Conservation (phyloP, 1,139 yeast genomes). For the Suhomyces chickasaworum region DNA sequence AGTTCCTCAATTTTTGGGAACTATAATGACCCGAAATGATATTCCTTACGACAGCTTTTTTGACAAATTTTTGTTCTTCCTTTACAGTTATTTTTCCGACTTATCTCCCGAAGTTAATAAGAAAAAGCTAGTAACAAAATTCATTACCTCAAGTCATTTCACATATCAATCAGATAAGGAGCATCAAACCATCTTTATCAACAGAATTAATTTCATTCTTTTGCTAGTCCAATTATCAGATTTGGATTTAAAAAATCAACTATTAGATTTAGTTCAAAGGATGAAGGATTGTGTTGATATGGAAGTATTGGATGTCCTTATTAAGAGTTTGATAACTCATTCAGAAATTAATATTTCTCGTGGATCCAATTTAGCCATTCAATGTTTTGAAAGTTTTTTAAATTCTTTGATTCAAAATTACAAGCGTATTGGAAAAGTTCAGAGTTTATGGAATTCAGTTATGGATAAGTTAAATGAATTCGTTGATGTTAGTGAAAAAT, state of each 20-base stretch:
- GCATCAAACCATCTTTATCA: conserved; percentile 37
- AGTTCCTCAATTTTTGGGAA: conserved; percentile 29
- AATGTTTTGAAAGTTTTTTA: conserved; percentile 21
- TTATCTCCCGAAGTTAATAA: conserved; percentile 29
- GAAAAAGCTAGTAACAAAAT: conserved; percentile 39
- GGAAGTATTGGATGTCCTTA: conserved; percentile 28
- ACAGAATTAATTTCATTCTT: conserved; percentile 41
- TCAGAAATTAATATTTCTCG: conserved; percentile 23
- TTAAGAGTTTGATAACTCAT: conserved; percentile 27
- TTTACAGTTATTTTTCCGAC: conserved; percentile 38
- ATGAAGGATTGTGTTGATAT: conserved; percentile 29
- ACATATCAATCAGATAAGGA: conserved; percentile 29
- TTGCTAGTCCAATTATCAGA: conserved; percentile 38
- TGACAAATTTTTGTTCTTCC: conserved; percentile 40
- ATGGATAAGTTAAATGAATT: conserved; percentile 1
- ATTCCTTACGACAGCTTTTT: conserved; percentile 39
- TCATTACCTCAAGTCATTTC: conserved; percentile 42
- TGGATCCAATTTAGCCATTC: conserved; percentile 24
- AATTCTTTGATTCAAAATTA: conserved; percentile 10
- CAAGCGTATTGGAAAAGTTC: conserved; percentile 9
- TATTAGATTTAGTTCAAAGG: conserved; percentile 29
- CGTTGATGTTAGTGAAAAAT: not conserved
- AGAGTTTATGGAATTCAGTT: conserved; percentile 10
- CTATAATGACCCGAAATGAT: conserved; percentile 32
- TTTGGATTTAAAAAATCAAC: conserved; percentile 35